Percentiles rank a stretch among this genome's conserved stretches.
These are phyloP conservation scores for Geotrichum europaeum DNA, from an alignment of 1,139 yeast species.

Conservation along the genomic window DNA sequence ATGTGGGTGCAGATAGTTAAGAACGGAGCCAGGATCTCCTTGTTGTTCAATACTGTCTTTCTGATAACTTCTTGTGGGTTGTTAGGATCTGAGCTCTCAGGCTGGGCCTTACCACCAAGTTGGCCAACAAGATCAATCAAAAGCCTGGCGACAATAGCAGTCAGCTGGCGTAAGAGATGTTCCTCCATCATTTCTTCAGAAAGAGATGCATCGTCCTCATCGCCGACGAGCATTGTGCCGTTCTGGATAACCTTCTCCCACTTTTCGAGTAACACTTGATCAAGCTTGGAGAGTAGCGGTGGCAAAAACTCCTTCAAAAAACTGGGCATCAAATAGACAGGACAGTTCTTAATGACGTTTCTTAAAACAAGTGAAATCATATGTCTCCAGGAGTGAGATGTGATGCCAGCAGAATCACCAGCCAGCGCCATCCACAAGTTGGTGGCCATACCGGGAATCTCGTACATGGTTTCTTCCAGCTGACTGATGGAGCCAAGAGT, in stretches of 20 bases:
- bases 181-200: constrained; percentile 99
- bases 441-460: constrained; percentile 72
- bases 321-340: constrained; percentile 55
- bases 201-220: constrained; percentile 64
- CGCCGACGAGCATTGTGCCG: constrained; percentile 64
- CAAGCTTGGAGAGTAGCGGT: constrained; percentile 63
- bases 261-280: constrained; percentile 56
- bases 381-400: constrained; percentile 95
- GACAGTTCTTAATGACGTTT: constrained; percentile 83
- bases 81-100: constrained; percentile 20
- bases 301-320: constrained; percentile 80
- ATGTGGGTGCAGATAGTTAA: constrained; percentile 70
- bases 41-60: constrained; percentile 57
- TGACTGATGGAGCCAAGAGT: constrained; percentile 88
- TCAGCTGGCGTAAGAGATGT: constrained; percentile 83
- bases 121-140: constrained; percentile 88
- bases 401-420: constrained; percentile 78
- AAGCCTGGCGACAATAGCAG: constrained; percentile 87
- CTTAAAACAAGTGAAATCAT: constrained; percentile 86
- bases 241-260: constrained; percentile 70
- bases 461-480: constrained; percentile 82
- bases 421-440: constrained; percentile 81
- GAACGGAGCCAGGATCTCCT: constrained; percentile 70
- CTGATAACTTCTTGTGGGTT: constrained; percentile 43
- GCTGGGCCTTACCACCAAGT: constrained; percentile 22